Evolutionary conservation across 768 basidiomycete genomes (phyloP).

Genomic region (Tylopilus rubrobrunneus): DNA sequence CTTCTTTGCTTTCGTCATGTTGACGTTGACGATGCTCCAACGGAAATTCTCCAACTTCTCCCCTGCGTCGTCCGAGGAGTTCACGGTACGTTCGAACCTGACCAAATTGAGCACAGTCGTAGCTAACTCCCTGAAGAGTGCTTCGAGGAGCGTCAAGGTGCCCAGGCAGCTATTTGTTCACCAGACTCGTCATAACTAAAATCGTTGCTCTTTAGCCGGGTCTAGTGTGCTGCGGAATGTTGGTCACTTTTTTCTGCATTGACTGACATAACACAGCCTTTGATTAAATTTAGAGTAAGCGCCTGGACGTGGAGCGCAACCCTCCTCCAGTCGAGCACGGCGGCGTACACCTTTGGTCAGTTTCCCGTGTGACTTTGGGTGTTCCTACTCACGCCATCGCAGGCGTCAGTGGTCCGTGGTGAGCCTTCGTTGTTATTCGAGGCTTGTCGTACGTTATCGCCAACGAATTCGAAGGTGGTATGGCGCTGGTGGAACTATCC

Average conservation of each 20-base stretch:
- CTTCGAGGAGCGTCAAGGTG: slow-evolving; percentile 45
- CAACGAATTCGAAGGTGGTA: neutral
- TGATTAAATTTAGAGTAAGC: slow-evolving; percentile 23
- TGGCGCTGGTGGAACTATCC: slow-evolving; percentile 46
- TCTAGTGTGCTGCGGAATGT: slow-evolving; percentile 49
- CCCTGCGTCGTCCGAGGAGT: slow-evolving; percentile 45
- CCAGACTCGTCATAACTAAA: neutral
- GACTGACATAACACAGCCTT: neutral
- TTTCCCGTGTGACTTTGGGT: slow-evolving; percentile 27
- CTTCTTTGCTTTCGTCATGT: slow-evolving; percentile 47
- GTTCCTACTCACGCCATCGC: neutral
- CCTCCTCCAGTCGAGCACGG: slow-evolving; percentile 50
- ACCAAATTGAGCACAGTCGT: neutral
- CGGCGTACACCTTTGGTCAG: slow-evolving; percentile 36
- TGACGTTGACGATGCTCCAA: slow-evolving; percentile 43
- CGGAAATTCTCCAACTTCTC: slow-evolving; percentile 32
- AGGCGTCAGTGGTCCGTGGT: neutral
- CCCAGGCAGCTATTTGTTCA: neutral
- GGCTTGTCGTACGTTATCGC: neutral
- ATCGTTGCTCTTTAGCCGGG: slow-evolving; percentile 35
- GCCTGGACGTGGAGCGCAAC: slow-evolving; percentile 49
- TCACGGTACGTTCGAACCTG: slow-evolving; percentile 32
- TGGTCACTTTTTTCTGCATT: slow-evolving; percentile 6
- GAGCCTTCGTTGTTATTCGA: neutral
- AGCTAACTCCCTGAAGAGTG: slow-evolving; percentile 29